Evolutionary conservation across 2,329 filamentous ascomycete genomes (phyloP).

Genomic region (Akanthomyces uredinophilus): DNA sequence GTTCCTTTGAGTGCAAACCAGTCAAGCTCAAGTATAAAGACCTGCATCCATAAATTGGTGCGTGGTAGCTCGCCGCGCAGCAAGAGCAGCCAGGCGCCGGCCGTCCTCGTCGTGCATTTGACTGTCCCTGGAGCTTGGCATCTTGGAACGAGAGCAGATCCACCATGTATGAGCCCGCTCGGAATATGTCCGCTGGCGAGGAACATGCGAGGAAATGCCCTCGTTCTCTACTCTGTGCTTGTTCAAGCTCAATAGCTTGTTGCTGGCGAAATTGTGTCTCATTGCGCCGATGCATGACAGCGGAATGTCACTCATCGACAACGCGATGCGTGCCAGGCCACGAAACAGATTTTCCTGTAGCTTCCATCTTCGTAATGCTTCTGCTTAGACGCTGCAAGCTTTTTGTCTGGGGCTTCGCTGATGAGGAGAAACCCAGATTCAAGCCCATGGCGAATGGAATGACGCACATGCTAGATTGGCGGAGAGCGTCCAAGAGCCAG

Average conservation of each 20-base stretch:
- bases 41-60: constrained; percentile 20
- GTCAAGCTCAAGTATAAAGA: constrained; percentile 30
- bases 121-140: constrained; percentile 28
- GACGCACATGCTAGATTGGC: too few relatives aligned
- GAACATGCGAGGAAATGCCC: constrained; percentile 28
- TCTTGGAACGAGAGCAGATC: constrained; percentile 32
- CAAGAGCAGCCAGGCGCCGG: constrained; percentile 23
- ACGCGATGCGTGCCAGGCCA: constrained; percentile 22
- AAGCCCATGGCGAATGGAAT: too few relatives aligned
- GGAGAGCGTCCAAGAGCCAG: too few relatives aligned
- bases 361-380: constrained; percentile 17
- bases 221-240: constrained; percentile 31
- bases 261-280: constrained; percentile 21
- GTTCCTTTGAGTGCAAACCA: constrained; percentile 33
- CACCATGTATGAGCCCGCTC: constrained; percentile 24
- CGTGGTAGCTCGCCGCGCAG: constrained; percentile 23
- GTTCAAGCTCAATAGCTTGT: constrained; percentile 29
- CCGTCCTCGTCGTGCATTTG: constrained; percentile 28
- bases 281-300: constrained; percentile 15
- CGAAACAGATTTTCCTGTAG: constrained; percentile 21
- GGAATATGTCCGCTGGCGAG: constrained; percentile 27
- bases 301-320: constrained; percentile 21
- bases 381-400: background rate
- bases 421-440: too few relatives aligned
- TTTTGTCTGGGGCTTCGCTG: background rate